Base-by-base conservation (phyloP, 2,329 filamentous ascomycete genomes). In the Ceratocystis eucalypticola region DNA sequence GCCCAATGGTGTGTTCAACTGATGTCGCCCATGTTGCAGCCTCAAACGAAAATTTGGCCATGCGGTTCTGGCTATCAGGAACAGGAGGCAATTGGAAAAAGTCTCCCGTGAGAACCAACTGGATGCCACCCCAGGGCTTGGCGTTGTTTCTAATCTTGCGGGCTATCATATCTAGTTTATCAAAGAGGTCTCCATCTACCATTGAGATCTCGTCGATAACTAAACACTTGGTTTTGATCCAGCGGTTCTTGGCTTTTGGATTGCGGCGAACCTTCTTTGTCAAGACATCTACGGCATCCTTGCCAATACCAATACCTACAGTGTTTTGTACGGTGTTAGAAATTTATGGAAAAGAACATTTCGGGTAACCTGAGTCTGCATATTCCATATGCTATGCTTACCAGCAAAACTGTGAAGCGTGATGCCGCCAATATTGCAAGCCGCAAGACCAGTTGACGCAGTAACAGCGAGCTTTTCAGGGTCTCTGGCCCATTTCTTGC, bases 11-110 rank as follows among this genome's bases (percentile, higher is more conserved):
- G 73, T 97, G 92, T 72, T 96, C 88, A 69, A 99, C 95, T 1
- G 88, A 89, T 0, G 91, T 96, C 67, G 82, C 87, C 94, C 95
- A 99, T 0, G 92, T 96, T 2, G 84, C 84, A 6, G 92, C 92
- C 71, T 96, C 90, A 73, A 99, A 99, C 0, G 92, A 88, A 74
- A 99, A 99, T 73, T 91, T 96, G 61, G 87, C 84, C 30, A 86
- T 81, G 61, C 80, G 77, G 68, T 78, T 77, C 64, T 85, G 84
- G 50, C 79, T 79, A 45, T 96, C 92, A 1, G 93, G 92, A 0
- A 99, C 94, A 0, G 94, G 94, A 0, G 94, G 94, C 2, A 99
- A 78, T 74, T 99, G 94, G 76, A 99, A 99, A 76, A 99, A 99
- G 72, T 99, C 94, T 2, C 94, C 94, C 0, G 94, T 99, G 68